A percentile compares a stretch with the other conserved stretches of the same genome.
Conservation (phyloP, 768 basidiomycete genomes). For the Phanerochaete sordida region DNA sequence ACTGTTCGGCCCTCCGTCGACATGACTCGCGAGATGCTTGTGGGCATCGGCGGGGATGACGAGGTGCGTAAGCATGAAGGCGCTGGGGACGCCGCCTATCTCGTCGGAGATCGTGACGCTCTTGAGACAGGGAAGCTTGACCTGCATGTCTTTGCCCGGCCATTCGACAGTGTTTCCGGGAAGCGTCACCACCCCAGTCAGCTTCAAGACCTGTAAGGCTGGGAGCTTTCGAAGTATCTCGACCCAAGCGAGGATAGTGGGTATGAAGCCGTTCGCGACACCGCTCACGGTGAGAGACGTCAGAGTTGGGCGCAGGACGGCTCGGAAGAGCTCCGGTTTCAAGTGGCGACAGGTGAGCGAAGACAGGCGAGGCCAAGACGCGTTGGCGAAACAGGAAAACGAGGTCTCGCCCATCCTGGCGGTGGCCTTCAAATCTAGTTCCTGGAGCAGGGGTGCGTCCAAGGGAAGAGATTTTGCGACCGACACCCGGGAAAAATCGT, state of each 20-base stretch:
- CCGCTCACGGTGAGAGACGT: not conserved
- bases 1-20: not conserved
- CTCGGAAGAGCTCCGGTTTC: not conserved
- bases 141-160: not conserved
- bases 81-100: not conserved
- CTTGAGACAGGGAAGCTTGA: not conserved
- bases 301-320: not conserved
- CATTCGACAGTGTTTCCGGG: not conserved
- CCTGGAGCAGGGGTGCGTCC: not conserved
- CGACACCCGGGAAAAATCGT: not conserved
- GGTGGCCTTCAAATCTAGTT: not conserved
- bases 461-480: too few relatives aligned
- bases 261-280: not conserved
- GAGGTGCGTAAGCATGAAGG: not conserved
- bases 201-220: not conserved
- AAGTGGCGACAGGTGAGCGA: not conserved
- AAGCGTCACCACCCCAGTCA: not conserved
- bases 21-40: not conserved
- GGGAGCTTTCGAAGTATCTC: not conserved
- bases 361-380: not conserved
- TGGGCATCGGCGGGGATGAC: not conserved
- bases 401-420: not conserved
- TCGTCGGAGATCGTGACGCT: not conserved
- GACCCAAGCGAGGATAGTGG: not conserved
- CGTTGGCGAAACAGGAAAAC: not conserved